Base-by-base conservation (phyloP, 139 green algal genomes). In the Monoraphidium neglectum region DNA sequence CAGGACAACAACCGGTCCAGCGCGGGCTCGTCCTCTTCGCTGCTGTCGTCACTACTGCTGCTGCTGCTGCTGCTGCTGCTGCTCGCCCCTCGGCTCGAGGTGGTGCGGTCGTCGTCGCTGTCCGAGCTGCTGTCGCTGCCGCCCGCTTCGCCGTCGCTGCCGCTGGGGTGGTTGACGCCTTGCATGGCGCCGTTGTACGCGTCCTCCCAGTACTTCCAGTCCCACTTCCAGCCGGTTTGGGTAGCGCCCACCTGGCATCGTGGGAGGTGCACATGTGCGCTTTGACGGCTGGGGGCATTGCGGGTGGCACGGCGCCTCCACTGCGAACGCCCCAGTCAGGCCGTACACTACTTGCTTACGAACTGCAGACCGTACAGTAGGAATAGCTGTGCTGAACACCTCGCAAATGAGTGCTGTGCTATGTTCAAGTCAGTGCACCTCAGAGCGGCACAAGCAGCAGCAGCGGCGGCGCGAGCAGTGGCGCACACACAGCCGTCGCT, bases 201-300 rank as follows among this genome's bases (percentile, higher is more conserved):
- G 32, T 85, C 77, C 77, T 97, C 92, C 92, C 92, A 97, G 70
- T 88, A 95, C 77, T 90, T 91, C 32, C 84, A 72, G 1, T 86
- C 84, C 91, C 91, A 95, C 28, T 88, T 80, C 76, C 84, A 92
- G 16, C 72, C 28, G 2, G 76, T 38, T 2, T 35, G 43, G 21
- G 78, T 76, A 30, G 74, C 88, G 63, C 92, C 91, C 35, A 96
- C 86, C 90, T 95, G 78, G n/a, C n/a, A n/a, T n/a, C 38, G 68
- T 4, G 43, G 8, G 8, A 12, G 8, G 43, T 51, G 43, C 43
- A 51, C 43, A 12, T 8, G 8, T 8, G 43, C 43, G 43, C 12
- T 51, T 51, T n/a, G n/a, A n/a, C n/a, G n/a, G n/a, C n/a, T n/a
- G n/a, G n/a, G n/a, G n/a, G n/a, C n/a, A n/a, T n/a, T n/a, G n/a